These are phyloP conservation scores for Clarkia xantiana DNA, from an alignment of 345 rosid genomes.

Conservation along the genomic window DNA sequence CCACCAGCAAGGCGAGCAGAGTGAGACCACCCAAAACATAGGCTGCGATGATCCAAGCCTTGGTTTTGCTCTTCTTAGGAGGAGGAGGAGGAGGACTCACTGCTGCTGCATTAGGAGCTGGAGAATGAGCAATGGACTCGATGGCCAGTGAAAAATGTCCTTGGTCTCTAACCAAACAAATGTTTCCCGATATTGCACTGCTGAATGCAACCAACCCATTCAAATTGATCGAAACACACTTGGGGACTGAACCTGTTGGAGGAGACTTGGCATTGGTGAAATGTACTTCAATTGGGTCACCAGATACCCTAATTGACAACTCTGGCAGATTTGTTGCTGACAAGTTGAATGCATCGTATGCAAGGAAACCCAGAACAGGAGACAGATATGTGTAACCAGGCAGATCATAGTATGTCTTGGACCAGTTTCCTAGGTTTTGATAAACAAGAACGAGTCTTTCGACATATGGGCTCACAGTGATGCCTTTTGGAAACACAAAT, in stretches of 20 bases:
- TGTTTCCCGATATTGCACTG: slow-evolving; percentile 34
- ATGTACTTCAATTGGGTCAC: slow-evolving; percentile 38
- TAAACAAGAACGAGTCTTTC: slow-evolving; percentile 73
- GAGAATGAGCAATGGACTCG: slow-evolving; percentile 20
- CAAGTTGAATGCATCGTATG: slow-evolving; percentile 59
- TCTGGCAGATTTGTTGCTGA: slow-evolving; percentile 36
- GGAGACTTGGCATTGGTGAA: slow-evolving; percentile 43
- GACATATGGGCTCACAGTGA: slow-evolving; percentile 44
- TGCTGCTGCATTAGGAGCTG: no score
- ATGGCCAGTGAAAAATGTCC: slow-evolving; percentile 85
- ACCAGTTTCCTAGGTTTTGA: slow-evolving; percentile 73
- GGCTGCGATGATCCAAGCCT: no score
- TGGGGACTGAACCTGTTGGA: slow-evolving; percentile 32
- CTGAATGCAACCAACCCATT: slow-evolving; percentile 46
- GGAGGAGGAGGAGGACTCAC: no score
- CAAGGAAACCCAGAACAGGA: slow-evolving; percentile 75
- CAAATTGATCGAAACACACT: slow-evolving; percentile 49
- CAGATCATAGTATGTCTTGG: slow-evolving; percentile 45
- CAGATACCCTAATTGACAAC: slow-evolving; percentile 30
- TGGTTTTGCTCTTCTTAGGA: no score
- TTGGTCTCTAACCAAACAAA: slow-evolving; percentile 40
- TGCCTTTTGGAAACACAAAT: slow-evolving; percentile 46
- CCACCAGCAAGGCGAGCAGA: no score
- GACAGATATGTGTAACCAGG: slow-evolving; percentile 39
- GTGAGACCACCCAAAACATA: no score